Percentiles rank a stretch among this genome's conserved stretches.
Evolutionary conservation across 208 protist species (phyloP).

Genomic region (Acanthamoeba sp.): DNA sequence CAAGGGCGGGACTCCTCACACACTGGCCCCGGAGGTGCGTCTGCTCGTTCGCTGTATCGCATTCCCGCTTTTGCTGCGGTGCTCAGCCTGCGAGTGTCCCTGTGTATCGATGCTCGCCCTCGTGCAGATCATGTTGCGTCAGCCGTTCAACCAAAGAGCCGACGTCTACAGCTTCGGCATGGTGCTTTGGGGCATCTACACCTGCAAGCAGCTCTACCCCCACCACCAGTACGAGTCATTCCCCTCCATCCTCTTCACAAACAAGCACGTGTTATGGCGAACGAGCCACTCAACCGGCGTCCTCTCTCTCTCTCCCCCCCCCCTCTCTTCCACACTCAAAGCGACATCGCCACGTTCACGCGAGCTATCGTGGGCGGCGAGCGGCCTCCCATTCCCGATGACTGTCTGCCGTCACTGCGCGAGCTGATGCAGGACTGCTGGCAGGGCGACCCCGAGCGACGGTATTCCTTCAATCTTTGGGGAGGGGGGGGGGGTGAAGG

Average conservation of each 20-base stretch:
- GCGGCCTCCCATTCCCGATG: conserved; percentile 77
- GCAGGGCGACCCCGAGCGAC: conserved; percentile 50
- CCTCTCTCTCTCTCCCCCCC: neutral
- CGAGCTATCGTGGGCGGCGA: conserved; percentile 74
- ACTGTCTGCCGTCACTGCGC: conserved; percentile 66
- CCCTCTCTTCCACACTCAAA: neutral
- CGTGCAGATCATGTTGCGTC: conserved; percentile 75
- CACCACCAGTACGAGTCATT: conserved; percentile 77
- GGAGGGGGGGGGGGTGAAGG: no score
- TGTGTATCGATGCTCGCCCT: no score
- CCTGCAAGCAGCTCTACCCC: conserved; percentile 83
- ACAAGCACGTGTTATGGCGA: no score
- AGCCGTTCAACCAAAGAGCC: conserved; percentile 82
- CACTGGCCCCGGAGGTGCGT: conserved; percentile 85
- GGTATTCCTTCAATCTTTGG: neutral
- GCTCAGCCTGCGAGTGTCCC: no score
- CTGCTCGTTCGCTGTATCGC: neutral
- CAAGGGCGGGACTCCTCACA: conserved; percentile 81
- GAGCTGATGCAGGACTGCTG: conserved; percentile 77
- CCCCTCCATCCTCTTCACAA: neutral
- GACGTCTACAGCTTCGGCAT: conserved; percentile 88
- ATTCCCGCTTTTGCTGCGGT: neutral
- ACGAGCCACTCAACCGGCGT: neutral
- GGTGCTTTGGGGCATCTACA: conserved; percentile 84
- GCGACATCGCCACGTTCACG: conserved; percentile 78